Evolutionary conservation across 345 rosid species (phyloP).

Genomic region (Eucalyptus curtisii): DNA sequence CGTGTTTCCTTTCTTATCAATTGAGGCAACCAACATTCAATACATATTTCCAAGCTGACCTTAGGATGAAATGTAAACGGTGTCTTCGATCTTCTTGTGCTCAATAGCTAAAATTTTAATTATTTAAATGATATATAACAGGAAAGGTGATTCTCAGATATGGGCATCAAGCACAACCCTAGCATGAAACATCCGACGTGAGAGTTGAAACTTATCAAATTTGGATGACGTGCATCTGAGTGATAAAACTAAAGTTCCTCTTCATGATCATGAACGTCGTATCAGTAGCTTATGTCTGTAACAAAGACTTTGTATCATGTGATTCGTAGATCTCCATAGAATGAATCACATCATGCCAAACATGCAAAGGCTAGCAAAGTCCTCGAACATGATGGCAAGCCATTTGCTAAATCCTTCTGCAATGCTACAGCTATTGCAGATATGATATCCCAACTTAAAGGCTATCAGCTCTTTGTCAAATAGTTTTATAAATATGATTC

Average conservation of each 20-base stretch:
- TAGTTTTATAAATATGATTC: background rate
- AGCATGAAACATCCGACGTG: background rate
- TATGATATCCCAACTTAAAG: background rate
- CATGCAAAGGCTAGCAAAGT: background rate
- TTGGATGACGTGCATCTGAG: background rate
- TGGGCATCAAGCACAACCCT: background rate
- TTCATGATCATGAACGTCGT: background rate
- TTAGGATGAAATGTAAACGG: background rate
- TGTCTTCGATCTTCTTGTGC: background rate
- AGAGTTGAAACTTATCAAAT: background rate
- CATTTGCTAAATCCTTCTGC: background rate
- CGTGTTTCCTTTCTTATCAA: background rate
- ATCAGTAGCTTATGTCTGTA: background rate
- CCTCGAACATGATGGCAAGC: background rate
- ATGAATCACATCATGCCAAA: background rate
- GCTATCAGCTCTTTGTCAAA: background rate
- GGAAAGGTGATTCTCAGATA: background rate
- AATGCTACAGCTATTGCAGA: background rate
- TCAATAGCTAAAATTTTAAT: background rate
- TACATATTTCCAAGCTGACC: background rate
- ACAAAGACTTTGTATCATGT: background rate
- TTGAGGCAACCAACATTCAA: background rate
- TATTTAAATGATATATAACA: background rate
- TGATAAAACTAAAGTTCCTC: background rate
- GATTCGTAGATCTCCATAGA: background rate